A percentile compares a stretch with the other conserved stretches of the same genome.
phyloP scores from a whole-genome alignment of 1,284 basidiomycete species.

The Somion occarium region DNA sequence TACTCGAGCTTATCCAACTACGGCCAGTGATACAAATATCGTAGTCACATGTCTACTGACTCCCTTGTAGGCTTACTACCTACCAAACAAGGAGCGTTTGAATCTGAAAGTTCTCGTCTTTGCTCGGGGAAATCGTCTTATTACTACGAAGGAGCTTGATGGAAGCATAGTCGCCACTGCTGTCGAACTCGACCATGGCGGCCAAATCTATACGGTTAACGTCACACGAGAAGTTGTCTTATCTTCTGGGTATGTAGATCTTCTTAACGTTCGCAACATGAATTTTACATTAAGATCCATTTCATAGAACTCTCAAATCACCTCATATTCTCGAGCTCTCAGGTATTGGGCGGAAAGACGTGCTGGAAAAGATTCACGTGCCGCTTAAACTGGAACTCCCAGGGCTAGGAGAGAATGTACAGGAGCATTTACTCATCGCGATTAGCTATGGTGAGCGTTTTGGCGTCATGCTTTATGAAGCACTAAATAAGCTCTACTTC shows the following conservation, averaged over 20 bases:
- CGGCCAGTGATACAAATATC: constrained; percentile 8
- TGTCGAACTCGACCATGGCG: constrained; percentile 22
- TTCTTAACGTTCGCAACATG: neutral
- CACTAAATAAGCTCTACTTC: too few species aligned
- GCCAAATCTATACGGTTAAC: constrained; percentile 23
- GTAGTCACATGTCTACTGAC: constrained; percentile 4
- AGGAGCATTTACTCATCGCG: constrained; percentile 27
- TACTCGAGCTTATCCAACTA: constrained; percentile 17
- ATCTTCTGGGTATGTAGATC: constrained; percentile 19
- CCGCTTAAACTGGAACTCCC: constrained; percentile 22
- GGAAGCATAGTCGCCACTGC: constrained; percentile 17
- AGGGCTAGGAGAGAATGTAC: constrained; percentile 33
- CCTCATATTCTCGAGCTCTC: constrained; percentile 38
- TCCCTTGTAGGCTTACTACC: constrained; percentile 15
- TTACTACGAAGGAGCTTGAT: constrained; percentile 8
- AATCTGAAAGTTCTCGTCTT: constrained; percentile 19
- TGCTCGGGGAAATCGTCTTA: constrained; percentile 13
- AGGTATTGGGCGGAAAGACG: constrained; percentile 29
- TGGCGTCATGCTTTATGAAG: too few species aligned
- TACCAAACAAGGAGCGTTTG: constrained; percentile 14
- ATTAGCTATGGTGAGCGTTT: constrained; percentile 1
- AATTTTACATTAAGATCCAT: neutral
- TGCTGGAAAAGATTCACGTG: constrained; percentile 28
- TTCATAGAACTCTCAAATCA: constrained; percentile 19
- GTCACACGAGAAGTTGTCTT: constrained; percentile 23